Base-by-base conservation (phyloP, 192 early-diverging fungal genomes). In the Spizellomyces sp. region DNA sequence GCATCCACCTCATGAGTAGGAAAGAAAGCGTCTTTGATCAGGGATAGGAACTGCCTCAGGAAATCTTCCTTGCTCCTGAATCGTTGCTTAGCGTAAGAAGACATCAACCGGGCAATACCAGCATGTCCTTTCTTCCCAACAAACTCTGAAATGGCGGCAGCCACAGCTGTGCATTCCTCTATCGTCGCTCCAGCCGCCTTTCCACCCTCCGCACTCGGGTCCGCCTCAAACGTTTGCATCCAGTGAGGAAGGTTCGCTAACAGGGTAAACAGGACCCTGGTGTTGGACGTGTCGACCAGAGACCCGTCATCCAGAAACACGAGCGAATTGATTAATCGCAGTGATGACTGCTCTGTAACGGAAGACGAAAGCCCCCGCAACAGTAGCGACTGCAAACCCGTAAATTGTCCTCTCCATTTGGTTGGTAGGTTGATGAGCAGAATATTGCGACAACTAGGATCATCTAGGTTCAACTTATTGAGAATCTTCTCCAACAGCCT, bases 11-110 rank as follows among this genome's bases (percentile, higher is more conserved):
- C 80, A 47, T 89, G 80, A 9, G 74, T 70, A 1, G 86, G 86
- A 48, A 94, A 86, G 70, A 85, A 95, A 6, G 77, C 71, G 21
- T 93, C 87, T 9, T 82, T 67, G 8, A 94, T 70, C 8, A 86
- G 57, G 0, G 68, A 75, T 10, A 88, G 78, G n/a, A 91, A 75
- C 55, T 93, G 89, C 48, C 81, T 69, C n/a, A 92, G 75, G 69
- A 91, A 95, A 67, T 94, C 91, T n/a, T 90, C 85, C 64, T 87
- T 80, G 60, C 78, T 77, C 48, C 91, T 78, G 68, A 90, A 88
- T 14, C 84, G 77, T 67, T 88, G 82, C 67, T 88, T 90, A 5
- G 85, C 72, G 66, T 88, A 93, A 0, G 89, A 80, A 3, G 47
- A 72, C 42, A 93, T 64, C 36, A 94, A 64, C 17, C 84, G 75